Evolutionary conservation across 352 stramenopile genomes (phyloP), one percentile per base, ranked within the genome.

Genomic region (Phytophthora pinifolia): DNA sequence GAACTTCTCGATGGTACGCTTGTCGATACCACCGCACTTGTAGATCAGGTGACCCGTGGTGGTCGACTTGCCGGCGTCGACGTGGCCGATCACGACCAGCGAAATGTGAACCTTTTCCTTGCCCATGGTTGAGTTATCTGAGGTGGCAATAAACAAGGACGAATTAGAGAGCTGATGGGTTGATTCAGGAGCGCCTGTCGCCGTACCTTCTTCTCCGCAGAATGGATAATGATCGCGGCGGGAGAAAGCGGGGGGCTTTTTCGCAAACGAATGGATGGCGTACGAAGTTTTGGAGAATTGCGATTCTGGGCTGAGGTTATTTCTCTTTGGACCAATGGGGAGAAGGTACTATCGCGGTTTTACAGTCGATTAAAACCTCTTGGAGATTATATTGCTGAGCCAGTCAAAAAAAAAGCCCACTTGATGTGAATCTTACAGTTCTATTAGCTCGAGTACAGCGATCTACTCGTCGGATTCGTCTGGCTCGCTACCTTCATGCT

Each of bases 31-130:
- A 67, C 96, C 96, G 80, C 92, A 98, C 83, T 98, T 98, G 88
- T 98, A 99, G 67, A 99, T 98, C 33, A 99, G 78, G 76, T 99
- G 96, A 59, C 96, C 96, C 20, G 91, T 98, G 38, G 92, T 98
- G 20, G 97, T 99, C 34, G 95, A 99, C 80, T 99, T 99, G 56
- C 97, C 97, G 79, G 91, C 85, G 90, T 98, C 91, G 70, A 98
- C 84, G 83, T 99, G 95, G 33, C 96, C 96, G 61, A 98, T 98
- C 39, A 98, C 92, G 42, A 98, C 90, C 31, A 98, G 71, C 66
- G 86, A 97, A 63, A 98, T 80, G 59, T 94, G 86, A 35, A 54
- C n/a, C 59, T 97, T 96, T 62, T 89, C 76, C 51, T 88, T 86
- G 56, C 58, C 74, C 65, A 83, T 79, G 48, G 46, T 77, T 62